phyloP scores from a whole-genome alignment of 1,284 basidiomycete genomes.

The Boletus hoseneyae region DNA sequence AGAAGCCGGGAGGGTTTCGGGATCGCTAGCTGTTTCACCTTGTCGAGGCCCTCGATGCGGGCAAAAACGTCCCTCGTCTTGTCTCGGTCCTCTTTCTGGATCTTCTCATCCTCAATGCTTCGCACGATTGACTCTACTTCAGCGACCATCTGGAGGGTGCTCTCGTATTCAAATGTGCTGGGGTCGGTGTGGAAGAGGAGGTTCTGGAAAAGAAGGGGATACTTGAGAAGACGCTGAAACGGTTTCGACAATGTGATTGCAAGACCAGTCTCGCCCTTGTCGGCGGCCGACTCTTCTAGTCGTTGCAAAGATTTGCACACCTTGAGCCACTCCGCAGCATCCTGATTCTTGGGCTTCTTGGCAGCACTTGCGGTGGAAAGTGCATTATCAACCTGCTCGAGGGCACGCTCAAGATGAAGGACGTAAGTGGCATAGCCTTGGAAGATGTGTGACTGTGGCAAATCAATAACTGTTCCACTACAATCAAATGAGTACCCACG shows the following conservation, averaged over 20 bases:
- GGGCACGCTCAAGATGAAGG: conserved; percentile 84
- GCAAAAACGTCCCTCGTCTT: conserved; percentile 93
- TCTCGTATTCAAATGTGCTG: conserved; percentile 95
- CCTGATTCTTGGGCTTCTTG: conserved; percentile 78
- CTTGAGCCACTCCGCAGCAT: conserved; percentile 72
- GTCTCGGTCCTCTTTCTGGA: conserved; percentile 92
- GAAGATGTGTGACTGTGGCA: conserved; percentile 79
- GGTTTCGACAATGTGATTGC: conserved; percentile 95
- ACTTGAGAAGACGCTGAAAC: conserved; percentile 95
- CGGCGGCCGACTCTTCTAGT: conserved; percentile 76
- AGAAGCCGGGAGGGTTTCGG: conserved; percentile 87
- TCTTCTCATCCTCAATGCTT: conserved; percentile 97
- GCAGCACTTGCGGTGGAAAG: conserved; percentile 58
- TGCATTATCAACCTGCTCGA: conserved; percentile 82
- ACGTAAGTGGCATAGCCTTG: conserved; percentile 91
- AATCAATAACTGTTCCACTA: conserved; percentile 12
- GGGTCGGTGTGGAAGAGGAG: conserved; percentile 96
- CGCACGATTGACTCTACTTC: conserved; percentile 95
- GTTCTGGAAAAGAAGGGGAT: conserved; percentile 96
- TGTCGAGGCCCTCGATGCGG: conserved; percentile 92
- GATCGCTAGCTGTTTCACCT: conserved; percentile 80
- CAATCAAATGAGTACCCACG: conserved; percentile 49
- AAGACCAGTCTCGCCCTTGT: conserved; percentile 89
- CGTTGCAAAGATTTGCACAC: conserved; percentile 68
- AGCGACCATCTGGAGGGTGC: conserved; percentile 92